Base-by-base conservation (phyloP, 441 rosid species). In the Metrosideros polymorpha region DNA sequence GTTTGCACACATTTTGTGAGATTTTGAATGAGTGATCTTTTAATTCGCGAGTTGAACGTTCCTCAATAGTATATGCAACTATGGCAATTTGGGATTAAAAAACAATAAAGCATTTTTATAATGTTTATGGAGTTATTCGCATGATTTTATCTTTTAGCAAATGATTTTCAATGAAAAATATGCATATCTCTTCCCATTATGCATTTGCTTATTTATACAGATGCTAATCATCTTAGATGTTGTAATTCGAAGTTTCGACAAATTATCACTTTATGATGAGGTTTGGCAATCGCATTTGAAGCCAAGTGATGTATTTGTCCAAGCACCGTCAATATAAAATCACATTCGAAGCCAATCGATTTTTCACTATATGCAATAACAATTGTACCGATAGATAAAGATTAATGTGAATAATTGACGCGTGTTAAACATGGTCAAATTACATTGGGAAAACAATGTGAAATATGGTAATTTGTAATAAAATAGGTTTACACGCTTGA, bases 91-190 rank as follows among this genome's bases (percentile, higher is more conserved):
- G 3, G 2, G 29, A 32, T 57, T n/a, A 29, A n/a, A 57, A 57
- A n/a, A 57, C n/a, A 15, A 13, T 14, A n/a, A 6, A 57, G 2
- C 1, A 0, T n/a, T 57, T 57, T 17, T 13, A 57, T 57, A 6
- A 57, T 15, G 63, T 13, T 57, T 57, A 3, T 57, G 63, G 3
- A 57, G 30, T n/a, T 57, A n/a, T 57, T n/a, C 4, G n/a, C 30
- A 0, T 13, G 63, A 13, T n/a, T 27, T 27, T 0, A 12, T n/a
- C 6, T n/a, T 56, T 57, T 13, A 57, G 18, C 18, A 57, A 57
- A n/a, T 57, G 63, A 57, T 57, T 57, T 57, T n/a, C 4, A 57
- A 57, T 3, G 8, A 12, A 57, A 57, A 57, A n/a, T 57, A n/a
- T 6, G 8, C 32, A n/a, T 27, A 27, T 57, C 9, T n/a, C 63